Conservation (phyloP, 805 yeast genomes). For the Cyberlindnera saturnus region DNA sequence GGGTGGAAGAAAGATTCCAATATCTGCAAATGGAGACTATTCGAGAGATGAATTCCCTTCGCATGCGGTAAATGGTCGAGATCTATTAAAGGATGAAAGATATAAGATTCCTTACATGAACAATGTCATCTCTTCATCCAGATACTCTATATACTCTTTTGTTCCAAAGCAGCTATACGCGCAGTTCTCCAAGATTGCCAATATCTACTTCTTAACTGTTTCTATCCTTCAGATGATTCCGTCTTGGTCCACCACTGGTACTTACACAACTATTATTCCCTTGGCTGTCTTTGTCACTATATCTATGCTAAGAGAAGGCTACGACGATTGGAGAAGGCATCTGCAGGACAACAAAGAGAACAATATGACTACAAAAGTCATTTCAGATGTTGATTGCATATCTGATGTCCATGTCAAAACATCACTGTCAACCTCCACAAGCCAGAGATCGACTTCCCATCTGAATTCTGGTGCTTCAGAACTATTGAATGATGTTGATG, state of each 20-base stretch:
- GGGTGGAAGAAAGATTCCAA: constrained; percentile 74
- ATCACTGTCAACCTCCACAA: not conserved
- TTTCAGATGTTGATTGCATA: constrained; percentile 13
- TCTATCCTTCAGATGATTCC: constrained; percentile 95
- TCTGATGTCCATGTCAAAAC: not conserved
- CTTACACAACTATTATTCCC: constrained; percentile 90
- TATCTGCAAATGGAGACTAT: constrained; percentile 38
- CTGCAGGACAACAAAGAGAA: constrained; percentile 82
- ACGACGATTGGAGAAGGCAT: constrained; percentile 87
- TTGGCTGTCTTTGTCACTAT: constrained; percentile 78
- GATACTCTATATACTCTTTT: constrained; percentile 75
- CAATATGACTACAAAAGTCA: constrained; percentile 41
- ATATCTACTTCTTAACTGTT: constrained; percentile 81
- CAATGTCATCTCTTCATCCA: constrained; percentile 79
- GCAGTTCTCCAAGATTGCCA: constrained; percentile 91
- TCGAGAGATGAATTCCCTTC: constrained; percentile 24
- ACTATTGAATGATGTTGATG: not conserved
- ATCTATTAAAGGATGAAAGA: constrained; percentile 62
- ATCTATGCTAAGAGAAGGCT: constrained; percentile 89
- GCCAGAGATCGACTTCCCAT: constrained; percentile 11
- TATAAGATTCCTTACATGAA: constrained; percentile 50
- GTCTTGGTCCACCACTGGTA: constrained; percentile 95
- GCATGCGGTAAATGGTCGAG: constrained; percentile 18
- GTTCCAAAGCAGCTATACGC: constrained; percentile 84
- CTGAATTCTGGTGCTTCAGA: constrained; percentile 1